These are phyloP conservation scores for Colletotrichum chlorophyti DNA, from an alignment of 2,329 filamentous ascomycete genomes.

Conservation along the genomic window DNA sequence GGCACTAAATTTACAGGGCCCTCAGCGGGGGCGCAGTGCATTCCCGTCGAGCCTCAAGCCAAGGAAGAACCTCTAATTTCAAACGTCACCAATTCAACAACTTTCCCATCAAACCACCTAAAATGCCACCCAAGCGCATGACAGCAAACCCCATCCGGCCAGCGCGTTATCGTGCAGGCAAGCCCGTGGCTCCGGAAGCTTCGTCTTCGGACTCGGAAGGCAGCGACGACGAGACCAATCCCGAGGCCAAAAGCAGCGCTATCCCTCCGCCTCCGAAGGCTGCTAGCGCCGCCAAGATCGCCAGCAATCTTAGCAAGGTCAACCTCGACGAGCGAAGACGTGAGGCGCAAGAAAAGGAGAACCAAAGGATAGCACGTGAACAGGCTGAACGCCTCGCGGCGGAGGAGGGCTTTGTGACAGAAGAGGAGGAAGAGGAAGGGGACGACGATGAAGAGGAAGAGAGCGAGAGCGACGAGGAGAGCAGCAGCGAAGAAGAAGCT, in stretches of 20 bases:
- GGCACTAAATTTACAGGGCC: constrained; percentile 23
- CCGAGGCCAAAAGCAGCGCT: constrained; percentile 34
- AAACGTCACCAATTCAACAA: neutral
- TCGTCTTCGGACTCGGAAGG: constrained; percentile 60
- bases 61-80: constrained; percentile 1
- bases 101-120: constrained; percentile 20
- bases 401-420: constrained; percentile 70
- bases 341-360: constrained; percentile 54
- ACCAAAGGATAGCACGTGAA: constrained; percentile 53
- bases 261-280: constrained; percentile 64
- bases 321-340: constrained; percentile 56
- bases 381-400: constrained; percentile 58
- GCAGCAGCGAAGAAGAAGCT: constrained; percentile 62
- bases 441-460: constrained; percentile 41
- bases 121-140: constrained; percentile 82
- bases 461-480: constrained; percentile 49
- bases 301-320: constrained; percentile 59
- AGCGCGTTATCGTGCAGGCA: constrained; percentile 85
- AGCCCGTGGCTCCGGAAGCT: constrained; percentile 63
- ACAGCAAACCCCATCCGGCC: constrained; percentile 87
- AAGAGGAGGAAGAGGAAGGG: constrained; percentile 50
- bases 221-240: constrained; percentile 45
- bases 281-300: constrained; percentile 62
- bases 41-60: constrained; percentile 2
- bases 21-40: constrained; percentile 6